Evolutionary conservation across 345 rosid genomes (phyloP).

Genomic region (Eucalyptus cloeziana): DNA sequence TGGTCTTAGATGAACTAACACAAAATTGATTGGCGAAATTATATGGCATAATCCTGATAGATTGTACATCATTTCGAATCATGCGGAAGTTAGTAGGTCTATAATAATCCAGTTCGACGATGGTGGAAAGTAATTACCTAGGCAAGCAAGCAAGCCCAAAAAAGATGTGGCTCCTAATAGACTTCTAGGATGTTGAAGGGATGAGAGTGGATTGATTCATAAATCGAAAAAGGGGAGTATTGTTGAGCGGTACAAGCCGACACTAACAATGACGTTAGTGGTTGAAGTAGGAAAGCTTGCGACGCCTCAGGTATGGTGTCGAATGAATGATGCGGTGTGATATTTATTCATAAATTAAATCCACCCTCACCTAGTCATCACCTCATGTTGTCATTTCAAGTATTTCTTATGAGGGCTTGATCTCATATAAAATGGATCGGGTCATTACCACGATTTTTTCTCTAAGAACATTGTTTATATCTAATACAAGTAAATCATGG

Average conservation of each 20-base stretch:
- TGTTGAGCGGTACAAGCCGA: neutral
- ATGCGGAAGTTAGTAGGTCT: rapidly evolving
- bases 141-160: neutral
- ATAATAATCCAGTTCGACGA: too few species aligned
- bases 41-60: neutral
- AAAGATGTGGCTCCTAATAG: neutral
- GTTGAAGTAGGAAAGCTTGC: neutral
- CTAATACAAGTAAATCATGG: neutral
- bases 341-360: neutral
- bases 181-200: neutral
- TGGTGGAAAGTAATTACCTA: neutral
- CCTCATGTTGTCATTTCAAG: neutral
- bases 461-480: neutral
- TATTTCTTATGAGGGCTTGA: neutral
- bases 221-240: neutral
- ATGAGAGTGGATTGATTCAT: neutral
- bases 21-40: neutral
- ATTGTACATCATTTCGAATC: neutral
- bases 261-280: rapidly evolving
- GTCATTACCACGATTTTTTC: too few species aligned
- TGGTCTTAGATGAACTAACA: neutral
- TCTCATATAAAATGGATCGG: neutral
- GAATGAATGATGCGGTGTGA: neutral
- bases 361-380: neutral
- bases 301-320: rapidly evolving